A percentile compares a stretch with the other conserved stretches of the same genome.
Evolutionary conservation across 1,139 yeast genomes (phyloP).

Genomic region (Debaryomyces singareniensis): DNA sequence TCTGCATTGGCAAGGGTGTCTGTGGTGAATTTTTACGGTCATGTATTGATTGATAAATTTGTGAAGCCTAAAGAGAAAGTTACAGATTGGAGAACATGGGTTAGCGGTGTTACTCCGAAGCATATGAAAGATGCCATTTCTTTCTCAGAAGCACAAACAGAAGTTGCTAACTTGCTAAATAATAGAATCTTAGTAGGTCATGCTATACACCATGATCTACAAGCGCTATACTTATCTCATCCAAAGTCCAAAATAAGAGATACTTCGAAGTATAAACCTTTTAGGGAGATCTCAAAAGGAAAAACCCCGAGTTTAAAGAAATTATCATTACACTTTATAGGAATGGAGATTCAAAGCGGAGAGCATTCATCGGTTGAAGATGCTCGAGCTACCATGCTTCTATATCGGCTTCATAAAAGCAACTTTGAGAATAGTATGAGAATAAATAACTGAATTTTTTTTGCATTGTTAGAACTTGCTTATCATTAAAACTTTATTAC

Average conservation of each 20-base stretch:
- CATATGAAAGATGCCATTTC: conserved; percentile 63
- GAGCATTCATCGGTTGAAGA: conserved; percentile 88
- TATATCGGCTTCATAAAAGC: conserved; percentile 55
- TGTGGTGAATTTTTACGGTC: conserved; percentile 77
- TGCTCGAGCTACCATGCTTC: conserved; percentile 80
- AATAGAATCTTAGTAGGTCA: conserved; percentile 73
- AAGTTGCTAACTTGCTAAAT: conserved; percentile 44
- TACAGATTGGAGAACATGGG: conserved; percentile 91
- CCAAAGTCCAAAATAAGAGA: conserved; percentile 64
- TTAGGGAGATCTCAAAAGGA: conserved; percentile 54
- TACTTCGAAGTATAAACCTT: conserved; percentile 60
- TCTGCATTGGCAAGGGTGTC: conserved; percentile 85
- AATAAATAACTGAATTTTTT: neutral
- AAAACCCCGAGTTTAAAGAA: conserved; percentile 69
- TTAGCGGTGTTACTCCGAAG: conserved; percentile 74
- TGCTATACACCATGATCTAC: conserved; percentile 74
- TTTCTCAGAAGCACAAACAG: conserved; percentile 59
- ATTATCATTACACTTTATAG: conserved; percentile 51
- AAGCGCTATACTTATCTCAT: conserved; percentile 59
- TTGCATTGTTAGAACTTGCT: neutral
- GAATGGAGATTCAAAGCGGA: conserved; percentile 62
- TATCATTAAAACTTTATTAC: no score
- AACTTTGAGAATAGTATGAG: conserved; percentile 45
- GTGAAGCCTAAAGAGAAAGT: conserved; percentile 73
- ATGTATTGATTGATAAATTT: conserved; percentile 60